Evolutionary conservation across 2,329 filamentous ascomycete species (phyloP), one percentile per base, ranked within the genome.

Genomic region (Acarospora socialis): DNA sequence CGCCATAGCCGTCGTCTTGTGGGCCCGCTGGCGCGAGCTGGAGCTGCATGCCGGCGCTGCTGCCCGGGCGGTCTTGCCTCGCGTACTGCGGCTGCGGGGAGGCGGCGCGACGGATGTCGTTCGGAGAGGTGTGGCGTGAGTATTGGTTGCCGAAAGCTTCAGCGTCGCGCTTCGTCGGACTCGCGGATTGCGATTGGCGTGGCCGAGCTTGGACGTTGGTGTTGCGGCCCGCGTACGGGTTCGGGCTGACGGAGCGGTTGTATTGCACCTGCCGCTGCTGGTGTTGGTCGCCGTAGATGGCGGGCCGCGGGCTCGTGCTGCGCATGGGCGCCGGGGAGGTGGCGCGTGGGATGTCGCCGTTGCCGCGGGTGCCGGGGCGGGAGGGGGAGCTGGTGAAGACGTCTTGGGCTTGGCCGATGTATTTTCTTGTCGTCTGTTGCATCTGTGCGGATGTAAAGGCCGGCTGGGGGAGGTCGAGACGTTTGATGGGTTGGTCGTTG

Each of bases 371-470:
- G 8, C 62, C 58, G 3, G 74, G 66, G 8, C 73, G 66, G 15
- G 75, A 66, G 22, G 57, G 60, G 34, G 51, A 53, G 28, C 49
- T 53, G 34, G 51, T 48, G 27, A 56, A 90, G 61, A 94, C 77
- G 47, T 69, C 83, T 25, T 82, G 72, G 3, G 81, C 82, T 54
- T 94, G 81, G 27, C 76, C 73, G 14, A 80, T 73, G 48, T 87
- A 94, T 54, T 84, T 84, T 46, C 92, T 79, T 0, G 84, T 90
- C 3, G 86, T 82, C 54, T 92, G 81, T 50, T 93, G 82, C 92
- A 98, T 98, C 28, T 90, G 82, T 41, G 79, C 81, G 3, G 83
- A 81, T 0, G 92, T 98, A 38, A 92, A 83, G 2, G 90, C 90
- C 2, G 87, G 84, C 36, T 87, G 78, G 2, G 90, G 92, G 8